Percentiles rank a stretch among this genome's conserved stretches.
Conservation (phyloP, 768 basidiomycete genomes). For the Chlorophyllum brunneum region DNA sequence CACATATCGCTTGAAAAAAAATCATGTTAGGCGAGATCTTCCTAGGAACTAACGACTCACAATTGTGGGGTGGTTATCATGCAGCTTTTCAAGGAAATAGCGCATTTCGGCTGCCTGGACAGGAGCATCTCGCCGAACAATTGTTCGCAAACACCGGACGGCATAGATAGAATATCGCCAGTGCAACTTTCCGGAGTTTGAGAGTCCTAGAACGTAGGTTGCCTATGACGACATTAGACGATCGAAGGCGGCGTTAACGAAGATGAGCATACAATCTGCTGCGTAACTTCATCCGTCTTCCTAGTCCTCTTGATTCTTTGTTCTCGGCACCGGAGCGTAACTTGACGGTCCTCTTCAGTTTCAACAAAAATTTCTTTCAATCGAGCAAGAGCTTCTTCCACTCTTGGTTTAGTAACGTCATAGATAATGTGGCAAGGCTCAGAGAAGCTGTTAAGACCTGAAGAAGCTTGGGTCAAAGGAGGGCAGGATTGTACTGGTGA, state of each 20-base stretch:
- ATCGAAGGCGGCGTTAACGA: not conserved
- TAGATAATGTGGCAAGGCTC: constrained; percentile 61
- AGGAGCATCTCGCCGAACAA: constrained; percentile 63
- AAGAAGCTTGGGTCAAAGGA: not conserved
- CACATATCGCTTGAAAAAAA: constrained; percentile 51
- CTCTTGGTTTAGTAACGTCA: constrained; percentile 39
- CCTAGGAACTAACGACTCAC: constrained; percentile 33
- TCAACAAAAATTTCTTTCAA: constrained; percentile 35
- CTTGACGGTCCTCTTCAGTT: constrained; percentile 28
- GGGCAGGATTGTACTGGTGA: not conserved
- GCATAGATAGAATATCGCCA: constrained; percentile 79
- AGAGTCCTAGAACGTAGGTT: constrained; percentile 48
- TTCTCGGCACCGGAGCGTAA: constrained; percentile 38
- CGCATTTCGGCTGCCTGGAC: constrained; percentile 42
- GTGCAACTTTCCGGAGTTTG: constrained; percentile 59
- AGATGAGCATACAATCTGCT: constrained; percentile 37
- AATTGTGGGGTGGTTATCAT: constrained; percentile 64
- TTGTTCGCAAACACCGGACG: constrained; percentile 59
- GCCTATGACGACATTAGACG: constrained; percentile 12
- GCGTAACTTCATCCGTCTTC: constrained; percentile 36
- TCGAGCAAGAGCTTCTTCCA: constrained; percentile 32
- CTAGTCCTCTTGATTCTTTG: constrained; percentile 42
- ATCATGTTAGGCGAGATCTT: not conserved
- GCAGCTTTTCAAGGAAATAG: constrained; percentile 56
- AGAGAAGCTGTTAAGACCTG: constrained; percentile 56